Base-by-base conservation (phyloP, 2,329 filamentous ascomycete species). In the Hypoxylon sp. region DNA sequence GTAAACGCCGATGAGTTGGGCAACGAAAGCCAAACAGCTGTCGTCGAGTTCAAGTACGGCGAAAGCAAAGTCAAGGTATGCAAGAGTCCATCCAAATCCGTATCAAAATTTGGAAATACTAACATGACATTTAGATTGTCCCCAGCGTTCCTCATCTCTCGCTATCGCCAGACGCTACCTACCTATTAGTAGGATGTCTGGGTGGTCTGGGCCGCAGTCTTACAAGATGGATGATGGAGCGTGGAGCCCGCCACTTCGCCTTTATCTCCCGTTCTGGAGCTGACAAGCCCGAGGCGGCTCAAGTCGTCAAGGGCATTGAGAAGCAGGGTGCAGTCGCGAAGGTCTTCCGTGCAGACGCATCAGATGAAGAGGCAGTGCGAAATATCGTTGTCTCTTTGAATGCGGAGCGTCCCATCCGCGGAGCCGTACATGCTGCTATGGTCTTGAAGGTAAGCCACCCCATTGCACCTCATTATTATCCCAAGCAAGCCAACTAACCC, bases 61-160 rank as follows among this genome's bases (percentile, higher is more conserved):
- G 46, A 50, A 4, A 50, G 46, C 13, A 50, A 50, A 4, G 22
- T 50, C 13, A 29, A 50, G 46, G 46, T 50, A 50, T 8, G 46
- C 17, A 50, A n/a, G 5, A 50, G 5, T 47, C 44, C 3, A 2
- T 13, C 5, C 11, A 26, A 47, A 22, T 26, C 44, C 19, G 19
- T 19, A 47, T 13, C 3, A 0, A 29, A 31, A 1, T 29, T 29
- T 11, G 17, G 14, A 29, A 29, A 6, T 29, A n/a, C 24, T 50
- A 8, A 50, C 77, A 2, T 78, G 1, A 83, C 35, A 90, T 91
- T 4, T 26, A 56, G 53, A 26, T 56, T 33, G 24, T 47, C 24
- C 53, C 24, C 17, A 17, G 19, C 17, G 42, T 19, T n/a, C 59
- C 59, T 42, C 39, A 52, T 10, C 39, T 47, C 22, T 31, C 35